phyloP scores from a whole-genome alignment of 2,329 filamentous ascomycete species.

The Sphaerulina musiva region DNA sequence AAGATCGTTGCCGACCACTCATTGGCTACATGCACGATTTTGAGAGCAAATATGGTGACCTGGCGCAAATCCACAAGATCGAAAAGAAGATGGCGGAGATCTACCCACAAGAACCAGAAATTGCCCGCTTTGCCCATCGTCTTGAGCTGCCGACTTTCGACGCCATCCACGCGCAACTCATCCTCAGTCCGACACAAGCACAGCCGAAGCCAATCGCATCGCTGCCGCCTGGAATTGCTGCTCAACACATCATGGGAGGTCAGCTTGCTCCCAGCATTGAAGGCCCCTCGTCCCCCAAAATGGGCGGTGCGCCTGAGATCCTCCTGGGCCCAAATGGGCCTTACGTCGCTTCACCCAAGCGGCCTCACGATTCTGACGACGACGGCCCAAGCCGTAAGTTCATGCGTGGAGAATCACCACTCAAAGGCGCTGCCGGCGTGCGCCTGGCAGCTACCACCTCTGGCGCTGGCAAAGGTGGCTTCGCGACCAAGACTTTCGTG shows the following conservation, averaged over 20 bases:
- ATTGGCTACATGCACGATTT: slow-evolving; percentile 93
- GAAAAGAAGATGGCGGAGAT: slow-evolving; percentile 70
- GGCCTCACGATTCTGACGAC: slow-evolving; percentile 52
- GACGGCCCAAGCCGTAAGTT: slow-evolving; percentile 75
- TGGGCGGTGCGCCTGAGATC: slow-evolving; percentile 19
- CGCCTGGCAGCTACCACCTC: slow-evolving; percentile 46
- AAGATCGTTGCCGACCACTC: slow-evolving; percentile 67
- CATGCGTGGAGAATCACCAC: slow-evolving; percentile 78
- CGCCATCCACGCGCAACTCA: slow-evolving; percentile 70
- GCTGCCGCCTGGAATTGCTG: slow-evolving; percentile 15
- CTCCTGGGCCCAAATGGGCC: slow-evolving; percentile 32
- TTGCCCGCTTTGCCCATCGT: slow-evolving; percentile 62
- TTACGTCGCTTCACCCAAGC: slow-evolving; percentile 42
- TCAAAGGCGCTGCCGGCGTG: slow-evolving; percentile 83
- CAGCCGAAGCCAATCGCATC: slow-evolving; percentile 37
- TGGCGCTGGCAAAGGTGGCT: slow-evolving; percentile 26
- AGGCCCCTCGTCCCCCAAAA: slow-evolving; percentile 9
- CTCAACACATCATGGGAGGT: slow-evolving; percentile 4
- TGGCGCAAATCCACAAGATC: slow-evolving; percentile 81
- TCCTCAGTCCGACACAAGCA: slow-evolving; percentile 79
- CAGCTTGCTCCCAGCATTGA: slow-evolving; percentile 12
- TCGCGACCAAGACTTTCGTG: slow-evolving; percentile 31
- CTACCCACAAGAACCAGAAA: slow-evolving; percentile 6
- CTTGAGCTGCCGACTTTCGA: slow-evolving; percentile 68
- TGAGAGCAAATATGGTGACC: slow-evolving; percentile 87